Evolutionary conservation across 257 asterid genomes (phyloP), one percentile per base, ranked within the genome.

Genomic region (Solanum ahanhuiri): DNA sequence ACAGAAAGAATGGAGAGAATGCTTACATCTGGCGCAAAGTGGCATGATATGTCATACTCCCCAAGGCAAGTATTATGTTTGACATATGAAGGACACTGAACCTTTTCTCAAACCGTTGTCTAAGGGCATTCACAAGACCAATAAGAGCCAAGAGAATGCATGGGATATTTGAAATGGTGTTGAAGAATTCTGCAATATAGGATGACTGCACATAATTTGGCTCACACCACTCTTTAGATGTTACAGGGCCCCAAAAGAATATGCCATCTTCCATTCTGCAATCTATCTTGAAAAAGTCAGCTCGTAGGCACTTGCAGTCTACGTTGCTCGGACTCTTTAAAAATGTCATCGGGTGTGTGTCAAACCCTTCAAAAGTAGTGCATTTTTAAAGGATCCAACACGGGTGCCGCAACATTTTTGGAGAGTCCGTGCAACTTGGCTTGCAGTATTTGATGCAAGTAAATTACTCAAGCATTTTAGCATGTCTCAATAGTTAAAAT

Each of bases 201-300:
- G 98, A 93, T 12, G 99, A 93, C 96, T 93, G 90, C 81, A 90
- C 93, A 91, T 96, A 96, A 88, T 96, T 96, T 82, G 92, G 92
- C 93, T 96, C 99, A 90, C 99, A 96, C 99, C 99, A 96, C 91
- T 96, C 99, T 60, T 93, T 96, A 70, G 99, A 94, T 58, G 99
- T 96, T 76, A 96, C 98, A 51, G 99, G 98, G 28, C 99, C 99
- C 98, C 98, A 96, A 83, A 96, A 96, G 89, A 98, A 92, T 51
- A 89, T 70, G 41, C 92, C 95, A 79, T 86, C 94, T 34, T 93
- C 95, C 99, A 96, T 96, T 84, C 88, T 81, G 84, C 69, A 0
- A 81, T 30, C 41, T 45, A 7, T 43, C 28, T 18, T 81, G 30
- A 81, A 51, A 81, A 81, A 48, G 28, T 81, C 45, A 81, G 84